These are phyloP conservation scores for Cystobasidium slooffiae DNA, from an alignment of 1,284 basidiomycete species.

Conservation along the genomic window DNA sequence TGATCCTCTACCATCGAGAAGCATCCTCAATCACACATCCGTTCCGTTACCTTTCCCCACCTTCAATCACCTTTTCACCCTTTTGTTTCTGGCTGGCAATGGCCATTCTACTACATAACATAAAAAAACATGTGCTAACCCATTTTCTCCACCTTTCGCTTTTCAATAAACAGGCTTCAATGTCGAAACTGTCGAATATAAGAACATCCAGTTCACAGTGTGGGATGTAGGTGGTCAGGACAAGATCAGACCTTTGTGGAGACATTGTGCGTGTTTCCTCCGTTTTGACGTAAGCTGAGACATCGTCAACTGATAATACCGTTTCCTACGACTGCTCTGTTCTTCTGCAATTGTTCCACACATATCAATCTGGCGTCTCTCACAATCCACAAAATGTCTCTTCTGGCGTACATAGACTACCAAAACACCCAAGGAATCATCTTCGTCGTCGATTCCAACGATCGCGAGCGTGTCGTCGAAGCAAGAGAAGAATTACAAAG, in stretches of 20 bases:
- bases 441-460: constrained; percentile 99
- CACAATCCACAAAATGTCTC: too few relatives aligned
- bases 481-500: constrained; percentile 99
- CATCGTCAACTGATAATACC: background rate
- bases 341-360: too few relatives aligned
- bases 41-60: too few relatives aligned
- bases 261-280: constrained; percentile 84
- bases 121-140: background rate
- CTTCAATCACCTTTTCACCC: too few relatives aligned
- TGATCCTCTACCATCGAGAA: too few relatives aligned
- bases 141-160: background rate
- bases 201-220: constrained; percentile 99
- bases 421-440: constrained; percentile 99
- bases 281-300: background rate
- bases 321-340: too few relatives aligned
- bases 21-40: too few relatives aligned
- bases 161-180: constrained; percentile 71
- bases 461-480: constrained; percentile 98
- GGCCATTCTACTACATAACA: too few relatives aligned
- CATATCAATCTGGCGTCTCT: too few relatives aligned
- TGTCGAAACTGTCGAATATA: constrained; percentile 99
- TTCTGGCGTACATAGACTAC: constrained; percentile 83
- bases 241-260: constrained; percentile 98
- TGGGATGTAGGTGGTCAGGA: constrained; percentile 99
- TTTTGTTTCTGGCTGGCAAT: too few relatives aligned